Conservation (phyloP, 2,329 filamentous ascomycete species). For the Zymoseptoria passerinii region DNA sequence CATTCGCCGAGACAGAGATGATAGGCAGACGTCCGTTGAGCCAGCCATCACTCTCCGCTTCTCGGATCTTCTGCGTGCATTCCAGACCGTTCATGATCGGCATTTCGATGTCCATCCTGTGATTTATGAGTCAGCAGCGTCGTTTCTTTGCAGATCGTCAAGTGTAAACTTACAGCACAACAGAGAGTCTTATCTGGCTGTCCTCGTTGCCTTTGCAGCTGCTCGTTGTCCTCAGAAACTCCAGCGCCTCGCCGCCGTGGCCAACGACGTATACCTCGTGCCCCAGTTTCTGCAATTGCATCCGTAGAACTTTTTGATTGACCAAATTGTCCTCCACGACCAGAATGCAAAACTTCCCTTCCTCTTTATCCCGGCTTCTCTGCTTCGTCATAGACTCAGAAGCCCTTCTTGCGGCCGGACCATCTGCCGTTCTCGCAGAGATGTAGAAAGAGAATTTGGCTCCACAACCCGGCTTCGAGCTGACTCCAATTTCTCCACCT, state of each 20-base stretch:
- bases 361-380: not conserved
- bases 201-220: constrained; percentile 6
- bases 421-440: constrained; percentile 38
- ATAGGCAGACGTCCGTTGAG: constrained; percentile 59
- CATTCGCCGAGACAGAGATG: constrained; percentile 71
- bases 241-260: constrained; percentile 32
- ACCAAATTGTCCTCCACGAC: constrained; percentile 34
- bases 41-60: constrained; percentile 53
- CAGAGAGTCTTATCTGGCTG: constrained; percentile 1
- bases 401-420: not conserved
- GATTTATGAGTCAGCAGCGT: not conserved
- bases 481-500: constrained; percentile 59
- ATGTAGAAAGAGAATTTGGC: constrained; percentile 62
- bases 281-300: constrained; percentile 32
- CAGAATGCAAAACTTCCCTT: constrained; percentile 6
- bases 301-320: constrained; percentile 35
- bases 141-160: not conserved
- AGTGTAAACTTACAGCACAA: constrained; percentile 1
- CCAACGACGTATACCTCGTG: constrained; percentile 32
- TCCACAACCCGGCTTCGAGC: constrained; percentile 49
- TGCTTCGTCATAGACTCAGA: not conserved
- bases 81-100: constrained; percentile 72
- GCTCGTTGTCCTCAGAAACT: constrained; percentile 25
- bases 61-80: constrained; percentile 58
- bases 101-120: constrained; percentile 68